phyloP scores from a whole-genome alignment of 2,329 filamentous ascomycete species.

The Calonectria henricotiae region DNA sequence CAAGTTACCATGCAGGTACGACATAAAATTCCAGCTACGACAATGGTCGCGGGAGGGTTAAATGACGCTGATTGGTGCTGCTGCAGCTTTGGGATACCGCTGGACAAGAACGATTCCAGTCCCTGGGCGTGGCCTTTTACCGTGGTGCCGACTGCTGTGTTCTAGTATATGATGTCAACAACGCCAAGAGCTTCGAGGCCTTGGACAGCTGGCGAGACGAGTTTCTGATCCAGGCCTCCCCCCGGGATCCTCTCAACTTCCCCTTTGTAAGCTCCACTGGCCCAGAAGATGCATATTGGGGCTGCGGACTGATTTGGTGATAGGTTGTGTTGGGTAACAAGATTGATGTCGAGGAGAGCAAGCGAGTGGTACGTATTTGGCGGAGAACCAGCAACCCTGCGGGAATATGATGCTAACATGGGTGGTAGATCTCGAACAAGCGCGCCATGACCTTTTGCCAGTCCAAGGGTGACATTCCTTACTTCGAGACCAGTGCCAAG shows the following conservation, averaged over 20 bases:
- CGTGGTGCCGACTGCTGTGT: conserved; percentile 98
- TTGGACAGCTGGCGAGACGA: conserved; percentile 99
- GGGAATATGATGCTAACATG: conserved; percentile 32
- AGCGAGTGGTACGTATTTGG: conserved; percentile 78
- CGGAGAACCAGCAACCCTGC: conserved; percentile 8
- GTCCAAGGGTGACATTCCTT: conserved; percentile 96
- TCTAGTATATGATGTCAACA: conserved; percentile 98
- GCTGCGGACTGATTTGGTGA: conserved; percentile 43
- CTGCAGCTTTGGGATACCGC: conserved; percentile 95
- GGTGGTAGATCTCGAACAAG: conserved; percentile 88
- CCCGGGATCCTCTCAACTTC: conserved; percentile 96
- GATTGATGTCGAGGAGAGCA: conserved; percentile 98
- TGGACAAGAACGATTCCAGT: conserved; percentile 97
- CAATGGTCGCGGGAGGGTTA: conserved; percentile 22
- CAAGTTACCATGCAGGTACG: conserved; percentile 97
- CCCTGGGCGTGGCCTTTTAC: conserved; percentile 97
- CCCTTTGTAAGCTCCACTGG: conserved; percentile 85
- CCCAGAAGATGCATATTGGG: background rate
- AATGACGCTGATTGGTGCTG: conserved; percentile 27
- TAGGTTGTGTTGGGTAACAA: conserved; percentile 98
- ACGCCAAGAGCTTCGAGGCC: conserved; percentile 98
- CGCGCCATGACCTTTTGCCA: conserved; percentile 98
- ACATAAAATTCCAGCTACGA: conserved; percentile 35
- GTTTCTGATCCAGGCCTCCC: conserved; percentile 97
- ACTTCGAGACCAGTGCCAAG: conserved; percentile 99